Percentiles rank a stretch among this genome's conserved stretches.
These are phyloP conservation scores for Blastomyces silverae DNA, from an alignment of 2,329 filamentous ascomycete species.

Conservation along the genomic window DNA sequence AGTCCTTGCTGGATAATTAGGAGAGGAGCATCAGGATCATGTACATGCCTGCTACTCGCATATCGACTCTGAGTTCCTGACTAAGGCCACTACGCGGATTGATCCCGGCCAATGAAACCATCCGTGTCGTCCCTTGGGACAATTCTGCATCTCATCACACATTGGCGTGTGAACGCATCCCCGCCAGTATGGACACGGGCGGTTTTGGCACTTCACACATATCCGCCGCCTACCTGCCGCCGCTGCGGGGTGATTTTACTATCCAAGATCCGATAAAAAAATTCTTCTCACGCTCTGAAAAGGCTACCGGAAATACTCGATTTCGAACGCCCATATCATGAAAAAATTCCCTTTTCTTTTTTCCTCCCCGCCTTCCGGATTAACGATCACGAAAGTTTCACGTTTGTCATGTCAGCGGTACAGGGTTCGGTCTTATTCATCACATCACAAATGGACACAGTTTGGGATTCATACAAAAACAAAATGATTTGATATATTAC, in stretches of 20 bases:
- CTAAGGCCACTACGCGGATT: neutral
- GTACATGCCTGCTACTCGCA: neutral
- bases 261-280: neutral
- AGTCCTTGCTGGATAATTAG: conserved; percentile 20
- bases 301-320: neutral
- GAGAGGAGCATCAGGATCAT: neutral
- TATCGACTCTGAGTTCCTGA: neutral
- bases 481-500: neutral
- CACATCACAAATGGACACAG: neutral
- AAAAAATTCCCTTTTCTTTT: neutral
- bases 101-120: neutral
- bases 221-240: neutral
- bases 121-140: neutral
- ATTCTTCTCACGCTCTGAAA: neutral
- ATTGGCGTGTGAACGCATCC: neutral
- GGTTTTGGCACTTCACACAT: neutral
- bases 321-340: neutral
- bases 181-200: neutral
- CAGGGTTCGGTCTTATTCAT: conserved; percentile 7
- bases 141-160: neutral
- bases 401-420: neutral
- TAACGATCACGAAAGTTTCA: conserved; percentile 11
- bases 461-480: conserved; percentile 3
- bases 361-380: neutral
- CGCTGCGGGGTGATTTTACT: neutral